Conservation (phyloP, 768 basidiomycete genomes). For the Trametopsis cervina region DNA sequence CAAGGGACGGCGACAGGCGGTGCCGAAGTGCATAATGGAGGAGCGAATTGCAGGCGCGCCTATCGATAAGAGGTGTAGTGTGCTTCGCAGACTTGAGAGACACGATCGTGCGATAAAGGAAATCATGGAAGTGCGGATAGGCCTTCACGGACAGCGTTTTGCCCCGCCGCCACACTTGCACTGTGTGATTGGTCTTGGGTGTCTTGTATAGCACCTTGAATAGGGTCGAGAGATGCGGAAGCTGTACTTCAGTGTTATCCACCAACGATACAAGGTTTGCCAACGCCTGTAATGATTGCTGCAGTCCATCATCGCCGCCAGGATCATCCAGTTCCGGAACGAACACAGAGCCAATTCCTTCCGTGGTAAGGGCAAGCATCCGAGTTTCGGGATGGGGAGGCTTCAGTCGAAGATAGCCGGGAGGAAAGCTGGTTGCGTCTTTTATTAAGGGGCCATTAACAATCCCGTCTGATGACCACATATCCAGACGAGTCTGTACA, state of each 20-base stretch:
- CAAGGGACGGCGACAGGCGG: conserved; percentile 43
- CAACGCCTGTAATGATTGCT: conserved; percentile 49
- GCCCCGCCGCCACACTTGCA: conserved; percentile 20
- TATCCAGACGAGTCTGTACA: background rate
- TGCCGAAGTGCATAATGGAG: conserved; percentile 62
- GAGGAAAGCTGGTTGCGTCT: background rate
- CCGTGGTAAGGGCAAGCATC: conserved; percentile 19
- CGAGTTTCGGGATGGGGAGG: conserved; percentile 3
- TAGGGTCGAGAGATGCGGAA: conserved; percentile 36
- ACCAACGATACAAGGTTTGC: conserved; percentile 49
- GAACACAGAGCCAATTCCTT: conserved; percentile 29
- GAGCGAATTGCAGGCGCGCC: conserved; percentile 50
- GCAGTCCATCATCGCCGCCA: conserved; percentile 9
- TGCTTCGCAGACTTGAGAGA: conserved; percentile 9
- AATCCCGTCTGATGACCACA: no score
- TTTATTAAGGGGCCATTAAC: background rate
- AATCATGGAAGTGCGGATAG: conserved; percentile 25
- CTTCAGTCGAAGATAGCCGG: background rate
- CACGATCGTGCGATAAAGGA: conserved; percentile 21
- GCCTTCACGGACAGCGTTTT: conserved; percentile 17
- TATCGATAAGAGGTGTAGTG: conserved; percentile 29
- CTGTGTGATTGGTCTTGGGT: conserved; percentile 19
- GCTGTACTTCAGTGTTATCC: conserved; percentile 42
- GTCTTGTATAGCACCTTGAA: conserved; percentile 39
- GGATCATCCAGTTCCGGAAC: conserved; percentile 18